These are phyloP conservation scores for Colletotrichum truncatum DNA, from an alignment of 2,329 filamentous ascomycete species.

Conservation along the genomic window DNA sequence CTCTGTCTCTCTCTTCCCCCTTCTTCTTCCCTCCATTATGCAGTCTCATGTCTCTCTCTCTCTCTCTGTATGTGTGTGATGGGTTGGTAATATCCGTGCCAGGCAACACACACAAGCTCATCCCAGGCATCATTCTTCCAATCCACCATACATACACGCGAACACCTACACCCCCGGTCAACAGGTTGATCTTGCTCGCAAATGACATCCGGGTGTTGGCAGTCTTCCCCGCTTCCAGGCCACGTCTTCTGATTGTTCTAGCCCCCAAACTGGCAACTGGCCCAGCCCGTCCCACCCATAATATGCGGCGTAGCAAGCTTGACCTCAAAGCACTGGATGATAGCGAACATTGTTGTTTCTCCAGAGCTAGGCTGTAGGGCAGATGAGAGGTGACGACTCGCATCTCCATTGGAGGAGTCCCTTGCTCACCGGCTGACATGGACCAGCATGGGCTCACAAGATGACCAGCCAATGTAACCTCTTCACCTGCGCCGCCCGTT, in stretches of 20 bases:
- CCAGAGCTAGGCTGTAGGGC: conserved; percentile 18
- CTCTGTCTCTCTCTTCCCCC: neutral
- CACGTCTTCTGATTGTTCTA: conserved; percentile 13
- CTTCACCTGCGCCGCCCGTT: conserved; percentile 12
- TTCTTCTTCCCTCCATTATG: neutral
- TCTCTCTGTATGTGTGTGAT: too few relatives aligned
- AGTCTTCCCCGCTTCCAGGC: conserved; percentile 11
- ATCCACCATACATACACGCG: too few relatives aligned
- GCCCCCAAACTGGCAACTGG: neutral
- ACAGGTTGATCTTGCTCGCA: neutral
- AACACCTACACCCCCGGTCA: neutral
- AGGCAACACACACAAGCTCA: neutral
- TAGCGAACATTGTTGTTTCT: neutral
- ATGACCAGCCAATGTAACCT: conserved; percentile 22
- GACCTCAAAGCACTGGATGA: conserved; percentile 13
- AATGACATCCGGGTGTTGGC: conserved; percentile 3
- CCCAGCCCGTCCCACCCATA: neutral
- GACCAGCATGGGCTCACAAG: conserved; percentile 19
- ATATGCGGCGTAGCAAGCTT: conserved; percentile 19
- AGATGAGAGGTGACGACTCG: neutral
- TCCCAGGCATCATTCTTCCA: too few relatives aligned
- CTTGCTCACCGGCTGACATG: conserved; percentile 13
- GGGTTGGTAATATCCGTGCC: neutral
- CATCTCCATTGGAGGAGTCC: conserved; percentile 6
- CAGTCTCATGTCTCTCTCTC: neutral